Evolutionary conservation across 176 grass and related monocot species (phyloP).

Genomic region (Aegilops longissima): DNA sequence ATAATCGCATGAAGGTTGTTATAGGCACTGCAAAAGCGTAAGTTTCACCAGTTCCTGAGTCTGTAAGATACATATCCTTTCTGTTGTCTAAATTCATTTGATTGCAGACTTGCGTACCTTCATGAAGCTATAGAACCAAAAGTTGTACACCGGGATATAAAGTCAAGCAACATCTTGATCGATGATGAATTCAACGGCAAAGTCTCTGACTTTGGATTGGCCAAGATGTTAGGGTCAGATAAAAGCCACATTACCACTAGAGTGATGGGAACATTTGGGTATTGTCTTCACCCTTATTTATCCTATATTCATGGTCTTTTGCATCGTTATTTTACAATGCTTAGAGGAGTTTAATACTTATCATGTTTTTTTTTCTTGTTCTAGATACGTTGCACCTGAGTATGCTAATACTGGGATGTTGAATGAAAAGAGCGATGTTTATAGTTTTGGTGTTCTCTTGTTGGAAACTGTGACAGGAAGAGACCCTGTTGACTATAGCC

Average conservation of each 20-base stretch:
- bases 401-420: constrained; percentile 97
- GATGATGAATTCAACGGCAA: constrained; percentile 95
- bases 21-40: constrained; percentile 94
- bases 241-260: constrained; percentile 96
- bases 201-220: constrained; percentile 94
- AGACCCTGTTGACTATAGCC: constrained; percentile 86
- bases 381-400: constrained; percentile 95
- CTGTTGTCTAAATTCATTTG: constrained; percentile 5
- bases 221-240: constrained; percentile 91
- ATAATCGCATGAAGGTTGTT: constrained; percentile 95
- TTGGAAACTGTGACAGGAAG: constrained; percentile 94
- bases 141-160: constrained; percentile 98
- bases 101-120: constrained; percentile 90
- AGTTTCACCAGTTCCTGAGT: constrained; percentile 34
- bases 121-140: constrained; percentile 99
- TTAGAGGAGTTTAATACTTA: background rate
- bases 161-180: constrained; percentile 99
- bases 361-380: constrained; percentile 40
- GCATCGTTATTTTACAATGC: background rate
- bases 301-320: background rate
- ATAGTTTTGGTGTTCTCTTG: constrained; percentile 93
- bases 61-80: background rate
- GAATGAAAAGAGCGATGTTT: constrained; percentile 99
- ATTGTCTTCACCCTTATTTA: background rate
- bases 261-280: constrained; percentile 99